Base-by-base conservation (phyloP, 768 basidiomycete species). In the Strobilomyces echinocephalus region DNA sequence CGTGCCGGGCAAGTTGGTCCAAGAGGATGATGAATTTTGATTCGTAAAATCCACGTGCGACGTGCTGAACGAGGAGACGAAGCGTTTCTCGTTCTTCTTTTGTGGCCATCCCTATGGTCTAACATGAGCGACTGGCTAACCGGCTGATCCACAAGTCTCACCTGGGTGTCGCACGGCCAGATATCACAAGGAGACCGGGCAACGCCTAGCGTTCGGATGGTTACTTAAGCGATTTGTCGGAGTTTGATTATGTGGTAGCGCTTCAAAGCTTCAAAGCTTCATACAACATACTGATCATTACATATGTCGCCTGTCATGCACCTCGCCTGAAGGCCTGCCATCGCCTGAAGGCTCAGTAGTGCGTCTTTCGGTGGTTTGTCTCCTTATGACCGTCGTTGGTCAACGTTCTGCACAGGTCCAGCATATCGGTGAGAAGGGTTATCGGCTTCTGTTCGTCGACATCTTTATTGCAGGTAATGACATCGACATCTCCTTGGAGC, bases 21-120 rank as follows among this genome's bases (percentile, higher is more conserved):
- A 97, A 74, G 57, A 97, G 84, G 56, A 98, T 88, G 62, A 87
- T 89, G 70, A 79, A 93, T 63, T 89, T 90, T 42, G 91, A 78
- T 69, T 97, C 97, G 73, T 97, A 99, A 73, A 99, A 98, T 33
- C 88, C 85, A 63, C 95, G 83, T 43, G 87, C 84, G 66, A 95
- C 92, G 74, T 91, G 87, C 69, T 97, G 93, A 60, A 97, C 91
- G 62, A 99, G 85, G 54, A 85, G 81, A 69, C 84, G 85, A 51
- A 94, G 83, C 2, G 81, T 83, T 69, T 90, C 88, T 73, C 85
- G 82, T 64, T 90, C 88, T 66, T 89, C 88, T 67, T 87, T 86
- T 46, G 80, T 84, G 49, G 83, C 75, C 82, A 85, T 84, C 54
- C 53, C 36, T 54, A 15, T 6, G 38, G 40, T 41, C 11, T 41